A percentile compares a stretch with the other conserved stretches of the same genome.
Conservation (phyloP, 495 filamentous ascomycete species). For the Clohesyomyces aquaticus region DNA sequence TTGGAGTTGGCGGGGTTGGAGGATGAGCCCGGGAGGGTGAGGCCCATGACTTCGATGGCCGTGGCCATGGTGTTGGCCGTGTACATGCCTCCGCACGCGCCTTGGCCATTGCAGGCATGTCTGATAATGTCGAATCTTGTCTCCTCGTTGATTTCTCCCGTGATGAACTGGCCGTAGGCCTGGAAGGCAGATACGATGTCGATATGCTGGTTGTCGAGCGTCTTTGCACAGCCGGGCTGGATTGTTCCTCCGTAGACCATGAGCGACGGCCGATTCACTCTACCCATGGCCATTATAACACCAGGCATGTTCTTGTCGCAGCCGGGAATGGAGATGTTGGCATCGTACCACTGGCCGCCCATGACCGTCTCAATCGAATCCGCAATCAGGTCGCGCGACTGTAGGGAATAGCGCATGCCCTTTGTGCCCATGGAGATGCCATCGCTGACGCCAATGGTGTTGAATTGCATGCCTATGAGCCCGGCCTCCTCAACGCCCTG, state of each 20-base stretch:
- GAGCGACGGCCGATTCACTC: slow-evolving; percentile 87
- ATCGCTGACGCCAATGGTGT: slow-evolving; percentile 93
- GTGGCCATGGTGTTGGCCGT: slow-evolving; percentile 99
- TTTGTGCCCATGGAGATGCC: slow-evolving; percentile 79
- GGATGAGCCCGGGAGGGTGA: slow-evolving; percentile 92
- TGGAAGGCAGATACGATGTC: slow-evolving; percentile 98
- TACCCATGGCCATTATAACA: slow-evolving; percentile 96
- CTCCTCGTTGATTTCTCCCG: slow-evolving; percentile 88
- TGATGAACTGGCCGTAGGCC: slow-evolving; percentile 92
- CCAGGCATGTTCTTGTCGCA: slow-evolving; percentile 99
- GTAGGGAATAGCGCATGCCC: slow-evolving; percentile 93
- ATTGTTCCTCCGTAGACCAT: slow-evolving; percentile 99
- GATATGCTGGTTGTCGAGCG: slow-evolving; percentile 73
- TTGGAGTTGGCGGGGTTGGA: slow-evolving; percentile 88
- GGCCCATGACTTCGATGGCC: slow-evolving; percentile 94
- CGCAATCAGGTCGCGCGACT: slow-evolving; percentile 93
- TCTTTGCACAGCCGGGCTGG: slow-evolving; percentile 80
- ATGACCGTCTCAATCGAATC: slow-evolving; percentile 99
- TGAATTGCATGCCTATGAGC: slow-evolving; percentile 73
- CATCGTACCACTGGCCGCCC: slow-evolving; percentile 99
- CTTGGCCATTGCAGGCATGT: slow-evolving; percentile 88
- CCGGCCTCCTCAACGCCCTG: slow-evolving; percentile 70
- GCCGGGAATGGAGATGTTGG: slow-evolving; percentile 96
- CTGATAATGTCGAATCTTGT: slow-evolving; percentile 92
- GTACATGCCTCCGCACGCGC: slow-evolving; percentile 98